These are phyloP conservation scores for Daldinia loculata DNA, from an alignment of 495 filamentous ascomycete species.

Conservation along the genomic window DNA sequence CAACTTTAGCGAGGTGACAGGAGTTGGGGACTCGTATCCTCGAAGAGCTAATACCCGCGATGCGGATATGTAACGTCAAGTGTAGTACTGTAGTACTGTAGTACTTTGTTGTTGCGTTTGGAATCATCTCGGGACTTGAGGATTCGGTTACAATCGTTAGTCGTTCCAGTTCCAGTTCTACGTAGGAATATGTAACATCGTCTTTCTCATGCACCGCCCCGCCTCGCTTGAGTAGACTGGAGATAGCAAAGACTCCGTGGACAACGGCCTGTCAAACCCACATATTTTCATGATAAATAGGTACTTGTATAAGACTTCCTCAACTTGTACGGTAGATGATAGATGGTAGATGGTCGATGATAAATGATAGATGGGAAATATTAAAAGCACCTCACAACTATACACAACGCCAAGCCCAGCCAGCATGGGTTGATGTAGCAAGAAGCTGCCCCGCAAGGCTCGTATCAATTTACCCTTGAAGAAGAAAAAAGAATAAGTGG, in stretches of 20 bases:
- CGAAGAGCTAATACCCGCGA: neutral
- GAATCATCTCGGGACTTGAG: conserved; percentile 37
- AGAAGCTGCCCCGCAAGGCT: conserved; percentile 11
- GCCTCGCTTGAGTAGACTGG: conserved; percentile 17
- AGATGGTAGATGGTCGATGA: neutral
- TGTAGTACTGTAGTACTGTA: conserved; percentile 4
- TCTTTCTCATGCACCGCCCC: conserved; percentile 30
- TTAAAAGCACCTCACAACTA: conserved; percentile 18
- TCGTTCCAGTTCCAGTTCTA: neutral
- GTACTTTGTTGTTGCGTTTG: conserved; percentile 19
- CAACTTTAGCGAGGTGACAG: conserved; percentile 32
- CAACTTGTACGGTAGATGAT: conserved; percentile 21
- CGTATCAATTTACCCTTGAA: neutral
- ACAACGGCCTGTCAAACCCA: conserved; percentile 6
- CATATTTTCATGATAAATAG: conserved; percentile 37
- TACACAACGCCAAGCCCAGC: conserved; percentile 29
- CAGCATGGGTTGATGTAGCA: conserved; percentile 27
- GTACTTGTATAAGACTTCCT: conserved; percentile 38
- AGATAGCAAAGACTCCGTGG: conserved; percentile 22
- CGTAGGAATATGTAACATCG: conserved; percentile 32
- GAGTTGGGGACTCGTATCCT: conserved; percentile 18
- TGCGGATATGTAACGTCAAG: conserved; percentile 9
- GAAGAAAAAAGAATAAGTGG: neutral
- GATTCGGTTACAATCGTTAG: conserved; percentile 30
- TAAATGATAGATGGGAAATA: conserved; percentile 23